phyloP scores from a whole-genome alignment of 1,139 yeast genomes.

The Tardiomyces digboiensis region DNA sequence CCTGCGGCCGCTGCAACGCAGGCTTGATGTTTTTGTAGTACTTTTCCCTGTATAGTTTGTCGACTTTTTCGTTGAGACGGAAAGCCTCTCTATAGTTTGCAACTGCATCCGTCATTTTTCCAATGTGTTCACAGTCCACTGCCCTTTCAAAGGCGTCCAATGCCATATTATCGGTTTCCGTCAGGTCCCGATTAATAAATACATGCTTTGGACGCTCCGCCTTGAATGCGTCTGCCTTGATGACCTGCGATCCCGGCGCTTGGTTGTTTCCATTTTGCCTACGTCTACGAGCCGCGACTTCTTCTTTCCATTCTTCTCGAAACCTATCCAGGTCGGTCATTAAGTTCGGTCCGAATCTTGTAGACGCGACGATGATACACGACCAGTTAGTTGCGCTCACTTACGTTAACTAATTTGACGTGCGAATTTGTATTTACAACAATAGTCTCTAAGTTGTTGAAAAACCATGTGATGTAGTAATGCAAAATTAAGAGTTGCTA shows the following conservation, averaged over 20 bases:
- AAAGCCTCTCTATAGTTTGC: constrained; percentile 64
- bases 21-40: constrained; percentile 23
- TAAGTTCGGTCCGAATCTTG: no score
- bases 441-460: no score
- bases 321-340: constrained; percentile 11
- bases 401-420: no score
- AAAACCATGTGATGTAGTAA: no score
- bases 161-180: constrained; percentile 30
- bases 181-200: not conserved
- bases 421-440: no score
- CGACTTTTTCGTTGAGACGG: constrained; percentile 48
- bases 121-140: constrained; percentile 59
- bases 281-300: constrained; percentile 6
- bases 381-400: no score
- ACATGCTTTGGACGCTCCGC: not conserved
- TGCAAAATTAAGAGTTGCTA: no score
- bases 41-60: constrained; percentile 53
- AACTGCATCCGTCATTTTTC: constrained; percentile 76
- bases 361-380: no score
- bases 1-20: constrained; percentile 26
- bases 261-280: not conserved
- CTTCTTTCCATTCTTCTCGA: constrained; percentile 10
- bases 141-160: constrained; percentile 60
- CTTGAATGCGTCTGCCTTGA: not conserved
- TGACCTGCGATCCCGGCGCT: constrained; percentile 1